These are phyloP conservation scores for Epichloe coenophiala DNA, from an alignment of 2,329 filamentous ascomycete genomes.

Conservation along the genomic window DNA sequence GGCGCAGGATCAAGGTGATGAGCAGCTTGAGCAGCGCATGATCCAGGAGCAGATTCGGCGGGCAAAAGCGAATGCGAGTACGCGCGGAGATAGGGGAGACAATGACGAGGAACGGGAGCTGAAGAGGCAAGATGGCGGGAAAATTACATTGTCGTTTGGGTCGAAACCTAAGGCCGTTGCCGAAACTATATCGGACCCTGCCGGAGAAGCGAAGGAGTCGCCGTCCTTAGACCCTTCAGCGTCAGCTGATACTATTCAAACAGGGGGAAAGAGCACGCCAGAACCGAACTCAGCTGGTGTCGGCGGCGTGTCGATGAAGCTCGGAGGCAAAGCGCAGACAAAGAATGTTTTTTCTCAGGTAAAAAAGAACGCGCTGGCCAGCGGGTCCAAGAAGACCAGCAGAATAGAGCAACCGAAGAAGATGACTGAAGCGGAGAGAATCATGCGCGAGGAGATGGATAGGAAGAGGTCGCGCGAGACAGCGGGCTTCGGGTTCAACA, in stretches of 20 bases:
- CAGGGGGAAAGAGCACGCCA: constrained; percentile 8
- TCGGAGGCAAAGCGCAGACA: constrained; percentile 47
- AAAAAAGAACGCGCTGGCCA: constrained; percentile 59
- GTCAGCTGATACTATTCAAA: constrained; percentile 6
- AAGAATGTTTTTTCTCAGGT: constrained; percentile 63
- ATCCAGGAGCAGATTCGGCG: constrained; percentile 73
- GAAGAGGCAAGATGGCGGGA: constrained; percentile 57
- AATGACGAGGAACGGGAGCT: constrained; percentile 31
- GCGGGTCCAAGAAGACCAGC: constrained; percentile 46
- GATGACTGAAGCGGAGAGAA: constrained; percentile 77
- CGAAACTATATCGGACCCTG: not conserved
- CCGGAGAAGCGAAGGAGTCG: constrained; percentile 6
- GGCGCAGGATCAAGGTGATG: constrained; percentile 77
- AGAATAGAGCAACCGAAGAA: constrained; percentile 56
- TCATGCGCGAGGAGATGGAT: constrained; percentile 78
- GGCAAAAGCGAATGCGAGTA: constrained; percentile 42
- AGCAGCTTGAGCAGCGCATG: constrained; percentile 73
- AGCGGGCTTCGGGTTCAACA: constrained; percentile 32
- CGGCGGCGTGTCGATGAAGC: constrained; percentile 47
- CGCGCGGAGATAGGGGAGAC: constrained; percentile 26
- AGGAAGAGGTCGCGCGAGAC: constrained; percentile 45
- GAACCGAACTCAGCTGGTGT: constrained; percentile 20
- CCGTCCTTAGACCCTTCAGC: constrained; percentile 11
- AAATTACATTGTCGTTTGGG: constrained; percentile 59
- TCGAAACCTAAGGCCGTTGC: constrained; percentile 20